Evolutionary conservation across 2,329 filamentous ascomycete species (phyloP).

Genomic region (Cladosporium colombiae): DNA sequence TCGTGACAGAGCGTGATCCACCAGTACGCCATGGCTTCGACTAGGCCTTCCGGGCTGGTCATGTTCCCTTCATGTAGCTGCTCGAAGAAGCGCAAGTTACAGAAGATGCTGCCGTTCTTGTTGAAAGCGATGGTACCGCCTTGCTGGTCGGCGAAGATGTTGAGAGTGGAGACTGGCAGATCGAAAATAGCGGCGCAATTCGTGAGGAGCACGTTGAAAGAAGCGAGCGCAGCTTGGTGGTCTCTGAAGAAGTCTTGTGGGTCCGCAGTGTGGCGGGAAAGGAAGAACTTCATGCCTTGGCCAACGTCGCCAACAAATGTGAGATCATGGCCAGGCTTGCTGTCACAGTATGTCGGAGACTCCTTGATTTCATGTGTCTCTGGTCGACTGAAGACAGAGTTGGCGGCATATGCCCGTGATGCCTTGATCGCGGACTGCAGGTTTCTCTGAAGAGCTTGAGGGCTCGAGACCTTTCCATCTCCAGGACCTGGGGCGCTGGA

Average conservation of each 20-base stretch:
- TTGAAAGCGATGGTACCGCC: constrained; percentile 94
- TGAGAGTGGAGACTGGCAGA: constrained; percentile 67
- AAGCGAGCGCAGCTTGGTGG: constrained; percentile 64
- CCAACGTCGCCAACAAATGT: constrained; percentile 68
- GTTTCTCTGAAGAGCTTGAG: constrained; percentile 63
- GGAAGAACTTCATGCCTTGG: constrained; percentile 72
- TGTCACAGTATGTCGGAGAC: constrained; percentile 79
- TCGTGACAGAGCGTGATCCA: constrained; percentile 96
- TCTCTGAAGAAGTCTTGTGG: constrained; percentile 60
- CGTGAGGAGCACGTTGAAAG: constrained; percentile 68
- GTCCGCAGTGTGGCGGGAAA: constrained; percentile 58
- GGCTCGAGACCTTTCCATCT: constrained; percentile 36
- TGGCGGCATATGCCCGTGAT: constrained; percentile 74
- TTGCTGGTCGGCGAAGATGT: constrained; percentile 81
- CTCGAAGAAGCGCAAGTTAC: constrained; percentile 85
- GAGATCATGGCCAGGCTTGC: constrained; percentile 71
- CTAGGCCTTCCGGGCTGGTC: constrained; percentile 52
- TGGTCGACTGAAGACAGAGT: constrained; percentile 71
- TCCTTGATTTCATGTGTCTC: constrained; percentile 74
- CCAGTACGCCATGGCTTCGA: constrained; percentile 81
- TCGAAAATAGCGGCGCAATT: constrained; percentile 73
- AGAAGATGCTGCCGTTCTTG: constrained; percentile 81
- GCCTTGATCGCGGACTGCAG: constrained; percentile 77
- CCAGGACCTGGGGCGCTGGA: constrained; percentile 27
- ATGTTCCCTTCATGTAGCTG: constrained; percentile 66